Evolutionary conservation across 352 stramenopile genomes (phyloP), one percentile per base, ranked within the genome.

Genomic region (Phytophthora multivora): DNA sequence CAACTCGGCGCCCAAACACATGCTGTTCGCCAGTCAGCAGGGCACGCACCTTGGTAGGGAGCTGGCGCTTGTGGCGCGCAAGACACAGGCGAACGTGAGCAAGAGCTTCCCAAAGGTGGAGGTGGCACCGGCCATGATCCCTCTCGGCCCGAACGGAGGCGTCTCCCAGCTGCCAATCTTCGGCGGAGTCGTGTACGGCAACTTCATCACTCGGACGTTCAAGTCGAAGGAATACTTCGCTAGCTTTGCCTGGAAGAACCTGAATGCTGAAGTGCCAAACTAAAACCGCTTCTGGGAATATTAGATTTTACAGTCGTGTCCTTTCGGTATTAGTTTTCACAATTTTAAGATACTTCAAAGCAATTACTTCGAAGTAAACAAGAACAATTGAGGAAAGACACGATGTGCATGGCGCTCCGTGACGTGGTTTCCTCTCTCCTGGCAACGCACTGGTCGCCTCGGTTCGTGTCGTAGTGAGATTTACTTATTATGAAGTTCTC

Each of bases 381-480:
- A 33, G 28, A 33, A 33, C 8, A n/a, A 33, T 33, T 33, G 28
- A 59, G 52, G 41, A 66, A 59, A 59, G 58, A 30, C 54, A 19
- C n/a, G 38, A 61, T 70, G 39, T 70, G 55, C 36, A 35, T 40
- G 30, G 11, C 23, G 10, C 19, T 66, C 30, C 33, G 28, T 40
- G 36, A 4, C 15, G 38, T 57, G 28, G 18, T 16, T 16, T 57
- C 40, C 16, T 8, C 51, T 1, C n/a, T 52, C 11, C n/a, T 57
- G n/a, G 13, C 40, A 18, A 53, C 35, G 31, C 36, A 12, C 4
- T 43, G 36, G 19, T 10, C 40, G 4, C 25, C 21, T 23, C 41
- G 46, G 61, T 69, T 31, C 10, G 47, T 60, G 5, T 30, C n/a
- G 15, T 15, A 21, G 3, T 56, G 2, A 33, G 28, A 39, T 5